These are phyloP conservation scores for Chenopodium suecicum DNA, from an alignment of 148 eudicot species.

Conservation along the genomic window DNA sequence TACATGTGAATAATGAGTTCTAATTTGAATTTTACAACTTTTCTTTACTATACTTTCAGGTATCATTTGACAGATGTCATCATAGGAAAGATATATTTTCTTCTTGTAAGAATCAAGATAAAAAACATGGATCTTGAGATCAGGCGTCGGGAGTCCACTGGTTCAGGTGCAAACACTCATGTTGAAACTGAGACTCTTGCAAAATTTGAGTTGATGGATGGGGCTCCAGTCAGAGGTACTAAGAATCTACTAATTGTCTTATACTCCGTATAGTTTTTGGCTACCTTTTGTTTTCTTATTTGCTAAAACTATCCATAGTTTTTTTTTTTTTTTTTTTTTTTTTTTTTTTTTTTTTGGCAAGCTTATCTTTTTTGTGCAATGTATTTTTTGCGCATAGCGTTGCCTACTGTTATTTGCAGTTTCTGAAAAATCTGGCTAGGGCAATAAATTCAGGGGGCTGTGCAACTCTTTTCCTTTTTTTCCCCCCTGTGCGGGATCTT, in stretches of 20 bases:
- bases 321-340: not conserved
- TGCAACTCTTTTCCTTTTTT: not conserved
- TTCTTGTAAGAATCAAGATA: conserved; percentile 92
- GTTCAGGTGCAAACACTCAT: conserved; percentile 95
- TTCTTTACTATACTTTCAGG: conserved; percentile 41
- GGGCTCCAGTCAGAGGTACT: conserved; percentile 99
- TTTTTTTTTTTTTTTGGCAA: not conserved
- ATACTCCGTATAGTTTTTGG: not conserved
- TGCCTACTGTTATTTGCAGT: not conserved
- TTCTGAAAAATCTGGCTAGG: not conserved
- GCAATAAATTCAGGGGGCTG: not conserved
- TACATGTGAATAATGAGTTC: not conserved
- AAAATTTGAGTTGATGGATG: conserved; percentile 98
- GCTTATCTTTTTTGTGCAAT: not conserved
- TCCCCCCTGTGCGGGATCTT: too few species aligned
- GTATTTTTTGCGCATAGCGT: not conserved
- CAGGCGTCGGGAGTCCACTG: conserved; percentile 95
- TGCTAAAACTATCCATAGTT: not conserved
- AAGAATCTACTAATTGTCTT: not conserved
- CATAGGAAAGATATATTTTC: conserved; percentile 97
- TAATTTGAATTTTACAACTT: not conserved
- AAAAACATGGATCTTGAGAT: conserved; percentile 99
- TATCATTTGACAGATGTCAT: conserved; percentile 96
- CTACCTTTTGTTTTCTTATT: not conserved
- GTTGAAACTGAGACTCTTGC: conserved; percentile 99